These are phyloP conservation scores for Daldinia caldariorum DNA, from an alignment of 495 filamentous ascomycete species.

Conservation along the genomic window DNA sequence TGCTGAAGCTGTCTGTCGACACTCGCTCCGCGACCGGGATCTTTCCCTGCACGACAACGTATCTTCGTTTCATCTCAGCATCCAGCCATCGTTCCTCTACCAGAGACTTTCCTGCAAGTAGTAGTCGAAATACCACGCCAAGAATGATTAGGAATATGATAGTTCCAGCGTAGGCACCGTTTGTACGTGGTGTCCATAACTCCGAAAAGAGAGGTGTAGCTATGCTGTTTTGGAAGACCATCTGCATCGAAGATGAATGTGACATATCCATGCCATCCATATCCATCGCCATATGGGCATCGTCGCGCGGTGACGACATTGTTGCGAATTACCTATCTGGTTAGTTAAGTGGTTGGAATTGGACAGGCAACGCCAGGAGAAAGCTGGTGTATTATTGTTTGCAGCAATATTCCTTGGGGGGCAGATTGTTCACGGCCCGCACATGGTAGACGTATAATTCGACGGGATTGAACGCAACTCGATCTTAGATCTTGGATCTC, in stretches of 20 bases:
- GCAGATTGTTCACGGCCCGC: not conserved
- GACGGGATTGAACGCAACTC: not conserved
- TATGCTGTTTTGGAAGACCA: constrained; percentile 73
- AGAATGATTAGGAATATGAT: constrained; percentile 88
- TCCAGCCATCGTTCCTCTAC: constrained; percentile 66
- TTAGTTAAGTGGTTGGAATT: not conserved
- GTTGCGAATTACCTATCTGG: not conserved
- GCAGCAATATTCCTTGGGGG: not conserved
- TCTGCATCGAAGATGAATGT: constrained; percentile 49
- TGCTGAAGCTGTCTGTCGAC: constrained; percentile 62
- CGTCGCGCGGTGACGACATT: not conserved
- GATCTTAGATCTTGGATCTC: not conserved
- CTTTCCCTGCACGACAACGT: constrained; percentile 76
- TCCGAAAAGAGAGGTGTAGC: constrained; percentile 77
- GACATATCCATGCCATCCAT: constrained; percentile 41
- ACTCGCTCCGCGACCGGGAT: constrained; percentile 64
- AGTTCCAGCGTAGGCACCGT: constrained; percentile 79
- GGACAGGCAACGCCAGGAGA: not conserved
- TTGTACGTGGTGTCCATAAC: constrained; percentile 74
- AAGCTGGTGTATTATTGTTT: not conserved
- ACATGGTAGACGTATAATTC: not conserved
- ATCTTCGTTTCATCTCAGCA: constrained; percentile 73
- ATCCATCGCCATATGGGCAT: constrained; percentile 27
- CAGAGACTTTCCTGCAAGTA: constrained; percentile 72
- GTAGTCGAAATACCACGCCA: constrained; percentile 69